Evolutionary conservation across 225 moss, liverwort and hornwort genomes (phyloP).

Genomic region (Marchantia paleacea): DNA sequence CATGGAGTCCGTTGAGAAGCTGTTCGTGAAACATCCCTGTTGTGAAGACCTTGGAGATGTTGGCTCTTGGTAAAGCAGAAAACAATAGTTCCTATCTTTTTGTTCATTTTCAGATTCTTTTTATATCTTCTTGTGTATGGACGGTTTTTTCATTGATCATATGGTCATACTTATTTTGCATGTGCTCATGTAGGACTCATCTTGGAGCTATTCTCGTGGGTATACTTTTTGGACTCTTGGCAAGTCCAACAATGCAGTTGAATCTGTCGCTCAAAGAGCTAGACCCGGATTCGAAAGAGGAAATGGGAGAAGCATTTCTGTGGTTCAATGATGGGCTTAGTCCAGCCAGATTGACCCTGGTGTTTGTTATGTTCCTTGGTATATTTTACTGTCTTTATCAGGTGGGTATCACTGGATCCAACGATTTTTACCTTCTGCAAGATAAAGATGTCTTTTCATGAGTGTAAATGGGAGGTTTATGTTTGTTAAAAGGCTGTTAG

Average conservation of each 20-base stretch:
- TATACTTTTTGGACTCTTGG: conserved; percentile 65
- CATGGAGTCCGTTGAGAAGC: too few species aligned
- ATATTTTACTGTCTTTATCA: conserved; percentile 77
- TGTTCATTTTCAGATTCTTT: too few species aligned
- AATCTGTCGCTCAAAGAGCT: conserved; percentile 74
- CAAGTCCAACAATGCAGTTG: conserved; percentile 86
- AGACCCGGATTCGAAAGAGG: conserved; percentile 59
- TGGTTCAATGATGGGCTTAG: conserved; percentile 70
- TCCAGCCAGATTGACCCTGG: conserved; percentile 60
- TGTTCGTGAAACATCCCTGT: too few species aligned
- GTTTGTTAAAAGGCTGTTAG: neutral
- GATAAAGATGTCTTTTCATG: conserved; percentile 31
- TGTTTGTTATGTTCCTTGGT: conserved; percentile 67
- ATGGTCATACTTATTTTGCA: neutral
- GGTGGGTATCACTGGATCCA: conserved; percentile 59
- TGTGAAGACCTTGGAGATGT: too few species aligned
- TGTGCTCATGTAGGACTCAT: conserved; percentile 62
- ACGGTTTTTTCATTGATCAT: neutral
- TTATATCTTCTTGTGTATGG: too few species aligned
- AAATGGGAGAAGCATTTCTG: conserved; percentile 68
- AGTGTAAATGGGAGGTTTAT: neutral
- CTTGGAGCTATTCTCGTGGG: conserved; percentile 72
- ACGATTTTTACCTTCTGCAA: conserved; percentile 69
- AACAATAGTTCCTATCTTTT: too few species aligned
- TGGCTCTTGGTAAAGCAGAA: too few species aligned